phyloP scores from a whole-genome alignment of 495 filamentous ascomycete species.

The Penicillium soppii region DNA sequence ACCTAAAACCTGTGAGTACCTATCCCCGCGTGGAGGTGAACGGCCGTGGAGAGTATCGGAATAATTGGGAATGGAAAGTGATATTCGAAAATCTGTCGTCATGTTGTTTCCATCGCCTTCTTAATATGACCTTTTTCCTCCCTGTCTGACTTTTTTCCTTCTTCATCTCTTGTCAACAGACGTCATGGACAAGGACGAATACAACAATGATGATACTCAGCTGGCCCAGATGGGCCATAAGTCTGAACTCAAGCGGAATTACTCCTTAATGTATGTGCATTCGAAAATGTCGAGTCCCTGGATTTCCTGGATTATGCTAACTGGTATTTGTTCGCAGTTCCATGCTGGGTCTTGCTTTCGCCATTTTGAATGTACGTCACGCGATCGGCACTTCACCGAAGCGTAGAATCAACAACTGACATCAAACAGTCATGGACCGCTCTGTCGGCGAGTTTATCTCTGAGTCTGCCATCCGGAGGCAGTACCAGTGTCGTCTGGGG shows the following conservation, averaged over 20 bases:
- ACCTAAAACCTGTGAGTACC: constrained; percentile 14
- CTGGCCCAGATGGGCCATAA: constrained; percentile 66
- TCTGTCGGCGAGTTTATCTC: constrained; percentile 47
- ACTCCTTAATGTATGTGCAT: constrained; percentile 41
- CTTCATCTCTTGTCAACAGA: neutral
- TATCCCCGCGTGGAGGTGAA: constrained; percentile 14
- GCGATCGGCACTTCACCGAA: neutral
- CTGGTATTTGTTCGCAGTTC: constrained; percentile 25
- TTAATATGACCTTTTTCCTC: constrained; percentile 6
- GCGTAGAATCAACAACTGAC: constrained; percentile 12
- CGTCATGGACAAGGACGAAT: constrained; percentile 23
- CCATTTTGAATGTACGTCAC: constrained; percentile 49
- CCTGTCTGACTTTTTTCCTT: neutral
- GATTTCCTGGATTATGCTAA: constrained; percentile 8
- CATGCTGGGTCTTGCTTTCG: constrained; percentile 55
- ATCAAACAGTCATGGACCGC: constrained; percentile 50
- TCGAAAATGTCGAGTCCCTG: neutral
- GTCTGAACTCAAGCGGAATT: constrained; percentile 61
- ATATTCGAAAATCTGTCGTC: constrained; percentile 12
- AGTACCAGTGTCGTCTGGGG: constrained; percentile 51
- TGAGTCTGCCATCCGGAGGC: constrained; percentile 50
- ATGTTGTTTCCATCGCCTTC: constrained; percentile 4
- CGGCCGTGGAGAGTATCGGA: constrained; percentile 6
- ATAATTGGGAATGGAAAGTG: constrained; percentile 7
- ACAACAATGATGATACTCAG: constrained; percentile 46